phyloP scores from a whole-genome alignment of 1,284 basidiomycete species.

The Sporisorium sorghi region DNA sequence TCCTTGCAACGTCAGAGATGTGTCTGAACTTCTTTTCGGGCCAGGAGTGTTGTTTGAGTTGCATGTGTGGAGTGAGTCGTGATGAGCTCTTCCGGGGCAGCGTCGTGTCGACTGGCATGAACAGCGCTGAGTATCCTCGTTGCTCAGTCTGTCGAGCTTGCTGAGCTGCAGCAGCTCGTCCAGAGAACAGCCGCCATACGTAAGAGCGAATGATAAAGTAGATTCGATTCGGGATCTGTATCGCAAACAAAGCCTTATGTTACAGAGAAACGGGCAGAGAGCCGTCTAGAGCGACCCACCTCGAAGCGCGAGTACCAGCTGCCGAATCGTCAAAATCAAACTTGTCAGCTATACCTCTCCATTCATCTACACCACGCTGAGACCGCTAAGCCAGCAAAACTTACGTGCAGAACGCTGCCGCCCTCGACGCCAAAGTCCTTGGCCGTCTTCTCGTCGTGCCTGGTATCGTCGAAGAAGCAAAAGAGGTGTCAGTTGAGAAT shows the following conservation, averaged over 20 bases:
- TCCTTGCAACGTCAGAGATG: no score
- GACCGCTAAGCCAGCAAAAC: constrained; percentile 23
- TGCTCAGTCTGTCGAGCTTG: no score
- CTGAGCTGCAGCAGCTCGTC: not conserved
- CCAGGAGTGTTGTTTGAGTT: no score
- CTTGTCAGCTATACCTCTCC: no score
- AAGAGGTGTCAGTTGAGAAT: not conserved
- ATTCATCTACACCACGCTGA: no score
- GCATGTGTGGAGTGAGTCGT: no score
- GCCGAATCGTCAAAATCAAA: not conserved
- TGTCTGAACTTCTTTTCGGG: no score
- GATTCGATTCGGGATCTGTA: not conserved
- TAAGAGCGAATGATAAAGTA: not conserved
- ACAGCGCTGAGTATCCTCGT: no score
- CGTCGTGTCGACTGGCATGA: no score
- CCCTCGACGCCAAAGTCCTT: constrained; percentile 68
- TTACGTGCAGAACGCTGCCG: constrained; percentile 68
- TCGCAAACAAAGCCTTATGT: not conserved
- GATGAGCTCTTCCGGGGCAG: no score
- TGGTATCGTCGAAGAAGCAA: constrained; percentile 11
- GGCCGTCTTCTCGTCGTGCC: constrained; percentile 69
- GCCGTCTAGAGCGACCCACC: constrained; percentile 42
- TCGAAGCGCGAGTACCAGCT: constrained; percentile 65
- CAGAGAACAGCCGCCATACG: not conserved
- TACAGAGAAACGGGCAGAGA: constrained; percentile 8